These are phyloP conservation scores for Blastobotrys elegans DNA, from an alignment of 1,139 yeast species.

Conservation along the genomic window DNA sequence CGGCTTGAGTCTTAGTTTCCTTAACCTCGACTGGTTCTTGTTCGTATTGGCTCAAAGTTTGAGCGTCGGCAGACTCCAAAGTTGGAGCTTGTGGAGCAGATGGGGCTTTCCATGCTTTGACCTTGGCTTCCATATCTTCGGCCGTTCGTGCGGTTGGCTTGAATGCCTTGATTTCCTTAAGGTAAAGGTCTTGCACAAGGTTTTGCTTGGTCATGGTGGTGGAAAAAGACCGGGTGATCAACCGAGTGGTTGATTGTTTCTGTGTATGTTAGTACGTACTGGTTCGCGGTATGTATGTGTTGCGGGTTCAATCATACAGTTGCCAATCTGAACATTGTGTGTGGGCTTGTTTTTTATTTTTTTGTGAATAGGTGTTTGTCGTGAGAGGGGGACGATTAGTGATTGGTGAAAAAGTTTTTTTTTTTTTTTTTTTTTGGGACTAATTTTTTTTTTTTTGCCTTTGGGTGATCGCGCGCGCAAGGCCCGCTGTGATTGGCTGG, in stretches of 20 bases:
- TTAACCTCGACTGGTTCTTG: conserved; percentile 69
- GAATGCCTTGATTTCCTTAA: conserved; percentile 81
- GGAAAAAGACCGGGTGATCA: conserved; percentile 23
- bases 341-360: too few relatives aligned
- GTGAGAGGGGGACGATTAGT: neutral
- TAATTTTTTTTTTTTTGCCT: too few relatives aligned
- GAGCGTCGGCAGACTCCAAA: conserved; percentile 65
- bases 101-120: conserved; percentile 78
- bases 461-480: neutral
- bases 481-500: neutral
- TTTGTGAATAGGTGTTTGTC: neutral
- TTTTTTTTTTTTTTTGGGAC: neutral
- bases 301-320: conserved; percentile 11
- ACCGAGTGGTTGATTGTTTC: conserved; percentile 17
- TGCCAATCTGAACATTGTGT: conserved; percentile 16
- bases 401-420: neutral
- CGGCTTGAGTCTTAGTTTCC: conserved; percentile 41
- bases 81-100: conserved; percentile 67
- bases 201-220: conserved; percentile 35
- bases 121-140: conserved; percentile 71
- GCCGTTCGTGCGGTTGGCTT: conserved; percentile 75
- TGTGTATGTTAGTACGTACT: conserved; percentile 6
- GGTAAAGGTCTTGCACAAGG: conserved; percentile 78
- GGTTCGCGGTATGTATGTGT: neutral
- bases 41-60: conserved; percentile 73